phyloP scores from a whole-genome alignment of 164 flowering plant species.

The Magnolia officinalis region DNA sequence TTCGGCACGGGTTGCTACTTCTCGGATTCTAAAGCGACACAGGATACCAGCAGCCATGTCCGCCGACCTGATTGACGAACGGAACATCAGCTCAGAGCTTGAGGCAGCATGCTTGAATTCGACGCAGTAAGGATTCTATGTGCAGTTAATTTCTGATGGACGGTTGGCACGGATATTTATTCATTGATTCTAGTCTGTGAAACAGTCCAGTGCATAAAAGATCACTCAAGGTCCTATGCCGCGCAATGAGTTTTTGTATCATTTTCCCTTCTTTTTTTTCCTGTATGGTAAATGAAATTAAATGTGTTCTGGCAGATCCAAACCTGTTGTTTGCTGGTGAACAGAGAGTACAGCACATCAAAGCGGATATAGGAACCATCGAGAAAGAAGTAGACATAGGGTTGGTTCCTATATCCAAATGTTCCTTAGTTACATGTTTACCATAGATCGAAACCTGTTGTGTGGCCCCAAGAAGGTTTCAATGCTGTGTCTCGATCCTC shows the following conservation, averaged over 20 bases:
- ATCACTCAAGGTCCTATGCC: background rate
- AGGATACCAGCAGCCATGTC: conserved; percentile 85
- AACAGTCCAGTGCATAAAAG: background rate
- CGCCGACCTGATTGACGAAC: conserved; percentile 46
- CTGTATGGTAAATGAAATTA: too few relatives aligned
- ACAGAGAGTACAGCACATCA: too few relatives aligned
- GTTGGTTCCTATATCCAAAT: too few relatives aligned
- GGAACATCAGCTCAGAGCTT: conserved; percentile 7
- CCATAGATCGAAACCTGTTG: too few relatives aligned
- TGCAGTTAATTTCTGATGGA: background rate
- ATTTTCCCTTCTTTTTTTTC: too few relatives aligned
- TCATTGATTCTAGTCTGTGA: background rate
- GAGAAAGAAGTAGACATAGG: too few relatives aligned
- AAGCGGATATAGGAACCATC: too few relatives aligned
- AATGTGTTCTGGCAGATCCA: too few relatives aligned
- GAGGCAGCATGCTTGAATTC: conserved; percentile 21
- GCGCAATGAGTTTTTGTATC: background rate
- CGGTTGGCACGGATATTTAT: background rate
- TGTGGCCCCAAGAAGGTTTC: too few relatives aligned
- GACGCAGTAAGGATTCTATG: background rate
- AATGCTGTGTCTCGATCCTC: too few relatives aligned
- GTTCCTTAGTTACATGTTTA: too few relatives aligned
- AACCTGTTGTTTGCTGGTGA: too few relatives aligned
- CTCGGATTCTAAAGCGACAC: conserved; percentile 69
- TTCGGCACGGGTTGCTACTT: conserved; percentile 67